These are phyloP conservation scores for Syncephalastrum monosporum DNA, from an alignment of 371 early-diverging fungal species.

Conservation along the genomic window DNA sequence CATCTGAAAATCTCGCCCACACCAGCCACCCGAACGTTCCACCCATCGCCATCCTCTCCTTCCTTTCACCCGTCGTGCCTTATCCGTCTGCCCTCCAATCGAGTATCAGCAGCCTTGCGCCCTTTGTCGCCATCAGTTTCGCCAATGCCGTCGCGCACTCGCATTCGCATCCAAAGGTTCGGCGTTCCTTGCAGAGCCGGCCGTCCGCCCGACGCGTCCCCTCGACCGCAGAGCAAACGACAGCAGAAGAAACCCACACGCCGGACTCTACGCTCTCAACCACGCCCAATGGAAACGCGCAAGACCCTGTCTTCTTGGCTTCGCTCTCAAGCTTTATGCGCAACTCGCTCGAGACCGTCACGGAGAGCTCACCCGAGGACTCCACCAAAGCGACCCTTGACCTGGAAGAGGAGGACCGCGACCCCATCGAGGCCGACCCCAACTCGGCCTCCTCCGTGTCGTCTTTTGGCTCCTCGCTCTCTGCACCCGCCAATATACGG, in stretches of 20 bases:
- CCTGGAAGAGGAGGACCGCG: conserved; percentile 2
- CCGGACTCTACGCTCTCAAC: conserved; percentile 13
- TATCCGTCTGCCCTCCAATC: conserved; percentile 55
- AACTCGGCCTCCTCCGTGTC: conserved; percentile 2
- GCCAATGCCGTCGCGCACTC: conserved; percentile 35
- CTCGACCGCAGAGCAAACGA: too few relatives aligned
- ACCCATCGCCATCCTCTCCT: conserved; percentile 61
- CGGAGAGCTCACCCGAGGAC: conserved; percentile 9
- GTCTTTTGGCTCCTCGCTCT: conserved; percentile 9
- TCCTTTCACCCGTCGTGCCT: conserved; percentile 59
- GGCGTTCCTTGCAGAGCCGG: conserved; percentile 1
- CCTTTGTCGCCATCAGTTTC: conserved; percentile 54
- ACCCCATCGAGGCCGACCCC: not conserved
- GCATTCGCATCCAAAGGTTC: conserved; percentile 5
- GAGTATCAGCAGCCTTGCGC: conserved; percentile 45
- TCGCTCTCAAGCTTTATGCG: conserved; percentile 28
- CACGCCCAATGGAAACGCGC: conserved; percentile 8
- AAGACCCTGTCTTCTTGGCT: conserved; percentile 25
- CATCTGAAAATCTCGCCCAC: conserved; percentile 1
- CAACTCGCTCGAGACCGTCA: conserved; percentile 36
- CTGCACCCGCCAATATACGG: not conserved
- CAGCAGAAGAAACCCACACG: not conserved
- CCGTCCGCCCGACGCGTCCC: not conserved
- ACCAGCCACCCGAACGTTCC: conserved; percentile 24
- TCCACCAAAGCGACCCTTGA: not conserved